Evolutionary conservation across 192 early-diverging fungal genomes (phyloP).

Genomic region (Coemansia guatemalensis): DNA sequence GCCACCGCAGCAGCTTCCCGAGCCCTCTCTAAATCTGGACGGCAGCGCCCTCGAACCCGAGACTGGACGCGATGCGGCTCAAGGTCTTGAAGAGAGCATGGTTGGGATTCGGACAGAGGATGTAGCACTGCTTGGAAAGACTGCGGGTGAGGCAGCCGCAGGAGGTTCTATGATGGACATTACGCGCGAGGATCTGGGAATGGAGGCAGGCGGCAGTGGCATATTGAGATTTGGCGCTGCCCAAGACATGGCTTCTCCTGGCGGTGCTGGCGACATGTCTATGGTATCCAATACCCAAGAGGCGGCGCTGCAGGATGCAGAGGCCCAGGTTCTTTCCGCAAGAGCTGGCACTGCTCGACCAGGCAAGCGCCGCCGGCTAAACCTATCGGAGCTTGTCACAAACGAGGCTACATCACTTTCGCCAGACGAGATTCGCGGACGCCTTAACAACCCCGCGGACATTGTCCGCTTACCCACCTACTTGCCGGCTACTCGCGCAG

Average conservation of each 20-base stretch:
- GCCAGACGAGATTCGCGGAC: conserved; percentile 36
- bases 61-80: conserved; percentile 58
- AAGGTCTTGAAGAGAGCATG: conserved; percentile 45
- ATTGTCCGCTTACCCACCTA: conserved; percentile 49
- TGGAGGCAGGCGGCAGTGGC: conserved; percentile 14
- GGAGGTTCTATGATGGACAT: conserved; percentile 23
- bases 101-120: conserved; percentile 31
- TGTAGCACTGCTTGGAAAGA: conserved; percentile 39
- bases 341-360: conserved; percentile 17
- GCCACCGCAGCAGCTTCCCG: conserved; percentile 23
- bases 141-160: conserved; percentile 8
- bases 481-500: conserved; percentile 25
- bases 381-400: conserved; percentile 44
- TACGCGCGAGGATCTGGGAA: conserved; percentile 33
- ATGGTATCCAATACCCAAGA: conserved; percentile 44
- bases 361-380: conserved; percentile 42
- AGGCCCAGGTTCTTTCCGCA: conserved; percentile 35
- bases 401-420: conserved; percentile 41
- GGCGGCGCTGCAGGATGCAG: conserved; percentile 45
- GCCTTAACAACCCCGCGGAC: conserved; percentile 33
- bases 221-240: conserved; percentile 31
- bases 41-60: conserved; percentile 58
- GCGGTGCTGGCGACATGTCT: conserved; percentile 17
- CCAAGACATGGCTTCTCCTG: conserved; percentile 22
- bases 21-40: conserved; percentile 19